Evolutionary conservation across 2,329 filamentous ascomycete species (phyloP).

Genomic region (Thyridium curvatum): DNA sequence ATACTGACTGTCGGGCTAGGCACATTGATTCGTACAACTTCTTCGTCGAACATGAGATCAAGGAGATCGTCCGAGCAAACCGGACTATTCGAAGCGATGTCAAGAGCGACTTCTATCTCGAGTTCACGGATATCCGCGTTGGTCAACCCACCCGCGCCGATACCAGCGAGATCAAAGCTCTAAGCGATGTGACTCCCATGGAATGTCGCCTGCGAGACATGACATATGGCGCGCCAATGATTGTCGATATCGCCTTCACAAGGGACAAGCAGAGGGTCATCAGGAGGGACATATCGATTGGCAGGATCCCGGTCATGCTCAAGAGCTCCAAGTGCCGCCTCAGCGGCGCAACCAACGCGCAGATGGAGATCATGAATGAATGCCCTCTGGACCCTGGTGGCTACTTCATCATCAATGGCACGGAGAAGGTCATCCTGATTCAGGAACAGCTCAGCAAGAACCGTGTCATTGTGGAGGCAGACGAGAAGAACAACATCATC

Average conservation of each 20-base stretch:
- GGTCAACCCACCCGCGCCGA: conserved; percentile 75
- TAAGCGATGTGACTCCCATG: conserved; percentile 80
- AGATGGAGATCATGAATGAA: conserved; percentile 92
- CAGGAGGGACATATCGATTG: conserved; percentile 72
- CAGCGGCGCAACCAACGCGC: conserved; percentile 71
- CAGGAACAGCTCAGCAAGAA: conserved; percentile 99
- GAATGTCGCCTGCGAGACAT: conserved; percentile 95
- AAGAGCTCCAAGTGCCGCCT: conserved; percentile 91
- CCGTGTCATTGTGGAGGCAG: conserved; percentile 91
- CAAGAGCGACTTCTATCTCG: conserved; percentile 86
- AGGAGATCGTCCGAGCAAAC: conserved; percentile 93
- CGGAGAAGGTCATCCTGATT: conserved; percentile 97
- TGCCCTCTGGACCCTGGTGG: conserved; percentile 94
- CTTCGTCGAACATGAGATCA: conserved; percentile 93
- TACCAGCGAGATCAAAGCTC: conserved; percentile 62
- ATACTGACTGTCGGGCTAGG: conserved; percentile 20
- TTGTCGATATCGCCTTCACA: conserved; percentile 87
- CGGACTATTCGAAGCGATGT: conserved; percentile 85
- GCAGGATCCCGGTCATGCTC: conserved; percentile 93
- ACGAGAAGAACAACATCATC: conserved; percentile 86
- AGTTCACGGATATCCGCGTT: conserved; percentile 88
- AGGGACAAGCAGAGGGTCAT: conserved; percentile 72
- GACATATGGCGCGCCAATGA: conserved; percentile 94
- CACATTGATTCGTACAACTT: conserved; percentile 99
- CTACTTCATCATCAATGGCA: conserved; percentile 96